Conservation (phyloP, 345 rosid species). For the sweet orange (Citrus sinensis) region DVS_A1.0 CM039163.1:45313501-45314000, state of each 20-base stretch:
- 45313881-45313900: not conserved
- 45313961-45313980: not conserved
- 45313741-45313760: not conserved
- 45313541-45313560: not conserved
- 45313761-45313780: not conserved
- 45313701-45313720: not conserved
- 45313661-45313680: not conserved
- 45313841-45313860: not conserved
- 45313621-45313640: constrained; percentile 34
- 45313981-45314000: not conserved
- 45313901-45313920: not conserved
- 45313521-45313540: not conserved
- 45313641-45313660: not conserved
- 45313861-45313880: not conserved
- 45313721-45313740: not conserved
- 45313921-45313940: not conserved
- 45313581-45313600: not conserved
- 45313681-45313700: not conserved
- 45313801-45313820: not conserved
- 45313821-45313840: not conserved
- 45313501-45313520: not conserved
- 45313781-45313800: not conserved
- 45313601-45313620: constrained; percentile 39
- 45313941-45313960: not conserved
- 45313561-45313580: not conserved